Conservation (phyloP, 768 basidiomycete genomes). For the Tylopilus subfusipes region DNA sequence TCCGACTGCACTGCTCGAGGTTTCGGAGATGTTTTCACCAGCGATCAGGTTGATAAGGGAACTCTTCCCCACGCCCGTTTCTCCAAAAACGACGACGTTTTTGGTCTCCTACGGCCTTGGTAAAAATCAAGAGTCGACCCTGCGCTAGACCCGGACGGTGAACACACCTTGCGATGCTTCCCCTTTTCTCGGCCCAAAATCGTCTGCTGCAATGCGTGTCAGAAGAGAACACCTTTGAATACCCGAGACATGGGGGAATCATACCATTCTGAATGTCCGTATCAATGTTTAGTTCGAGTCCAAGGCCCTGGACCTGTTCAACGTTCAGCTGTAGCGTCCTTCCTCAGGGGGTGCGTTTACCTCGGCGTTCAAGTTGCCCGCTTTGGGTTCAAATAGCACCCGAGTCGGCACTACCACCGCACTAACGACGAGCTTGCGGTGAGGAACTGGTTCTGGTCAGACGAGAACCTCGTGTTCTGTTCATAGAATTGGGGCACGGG, state of each 20-base stretch:
- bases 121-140: neutral
- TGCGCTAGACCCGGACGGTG: neutral
- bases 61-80: constrained; percentile 24
- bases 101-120: constrained; percentile 6
- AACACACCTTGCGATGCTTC: constrained; percentile 11
- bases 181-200: neutral
- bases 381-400: constrained; percentile 7
- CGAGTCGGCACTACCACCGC: constrained; percentile 5
- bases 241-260: neutral
- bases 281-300: neutral
- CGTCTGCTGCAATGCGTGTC: constrained; percentile 7
- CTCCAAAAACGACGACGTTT: constrained; percentile 20
- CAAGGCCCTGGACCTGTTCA: neutral
- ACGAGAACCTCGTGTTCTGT: neutral
- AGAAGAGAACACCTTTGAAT: neutral
- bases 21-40: constrained; percentile 5
- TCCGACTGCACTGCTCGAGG: constrained; percentile 21
- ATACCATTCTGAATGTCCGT: constrained; percentile 5
- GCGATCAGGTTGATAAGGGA: constrained; percentile 24
- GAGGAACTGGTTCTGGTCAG: neutral
- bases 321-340: neutral
- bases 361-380: constrained; percentile 2
- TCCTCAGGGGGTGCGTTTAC: neutral
- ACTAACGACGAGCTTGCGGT: constrained; percentile 5
- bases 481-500: neutral